A percentile compares a stretch with the other conserved stretches of the same genome.
Conservation (phyloP, 441 rosid species). For the Erodium moschatum region DNA sequence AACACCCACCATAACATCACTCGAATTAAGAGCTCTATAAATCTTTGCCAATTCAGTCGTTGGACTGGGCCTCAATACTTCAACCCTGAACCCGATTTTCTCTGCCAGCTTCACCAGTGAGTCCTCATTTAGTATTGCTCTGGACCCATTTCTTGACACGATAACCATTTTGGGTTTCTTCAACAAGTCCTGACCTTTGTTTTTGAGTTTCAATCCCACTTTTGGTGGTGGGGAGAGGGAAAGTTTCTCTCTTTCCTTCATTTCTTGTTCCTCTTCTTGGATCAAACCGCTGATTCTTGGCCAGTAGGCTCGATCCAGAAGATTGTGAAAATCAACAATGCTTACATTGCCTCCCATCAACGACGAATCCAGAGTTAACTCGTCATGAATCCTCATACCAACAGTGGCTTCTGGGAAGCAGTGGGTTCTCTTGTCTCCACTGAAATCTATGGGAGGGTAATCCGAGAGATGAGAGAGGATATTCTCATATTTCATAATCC, state of each 20-base stretch:
- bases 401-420: slow-evolving; percentile 75
- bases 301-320: slow-evolving; percentile 53
- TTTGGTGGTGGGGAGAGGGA: background rate
- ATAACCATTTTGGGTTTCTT: slow-evolving; percentile 55
- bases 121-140: slow-evolving; percentile 64
- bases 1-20: slow-evolving; percentile 83
- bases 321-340: slow-evolving; percentile 51
- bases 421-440: slow-evolving; percentile 58
- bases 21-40: slow-evolving; percentile 50
- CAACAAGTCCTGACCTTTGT: slow-evolving; percentile 17
- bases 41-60: slow-evolving; percentile 69
- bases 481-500: slow-evolving; percentile 69
- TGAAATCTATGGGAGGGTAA: slow-evolving; percentile 55
- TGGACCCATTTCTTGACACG: slow-evolving; percentile 61
- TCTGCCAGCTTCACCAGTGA: slow-evolving; percentile 52
- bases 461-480: slow-evolving; percentile 54
- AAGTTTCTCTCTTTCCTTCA: slow-evolving; percentile 22
- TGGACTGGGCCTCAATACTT: slow-evolving; percentile 46
- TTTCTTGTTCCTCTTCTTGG: slow-evolving; percentile 40
- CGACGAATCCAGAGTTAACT: slow-evolving; percentile 52
- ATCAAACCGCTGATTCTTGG: slow-evolving; percentile 50
- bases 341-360: slow-evolving; percentile 35
- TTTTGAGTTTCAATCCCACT: slow-evolving; percentile 8
- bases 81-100: slow-evolving; percentile 52
- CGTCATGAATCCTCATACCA: slow-evolving; percentile 75